phyloP scores from a whole-genome alignment of 352 stramenopile genomes.

The Pythium rhizo-oryzae region DNA sequence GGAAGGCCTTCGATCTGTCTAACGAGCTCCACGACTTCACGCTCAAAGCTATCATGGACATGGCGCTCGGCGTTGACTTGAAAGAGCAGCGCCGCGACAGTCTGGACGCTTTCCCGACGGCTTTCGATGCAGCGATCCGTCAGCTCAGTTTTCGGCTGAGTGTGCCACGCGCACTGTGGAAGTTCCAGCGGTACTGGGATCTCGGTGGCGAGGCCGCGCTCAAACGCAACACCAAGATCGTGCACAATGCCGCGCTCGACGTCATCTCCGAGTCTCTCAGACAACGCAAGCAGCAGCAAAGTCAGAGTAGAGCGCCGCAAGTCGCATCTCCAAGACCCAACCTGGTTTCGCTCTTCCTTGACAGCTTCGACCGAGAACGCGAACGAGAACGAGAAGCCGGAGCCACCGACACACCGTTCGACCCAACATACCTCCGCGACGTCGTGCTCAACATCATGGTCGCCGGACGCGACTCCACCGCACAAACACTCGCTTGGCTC shows the following conservation, averaged over 20 bases:
- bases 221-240: conserved; percentile 33
- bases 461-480: conserved; percentile 78
- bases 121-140: conserved; percentile 53
- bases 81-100: conserved; percentile 28
- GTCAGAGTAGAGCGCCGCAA: no score
- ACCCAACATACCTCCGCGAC: conserved; percentile 55
- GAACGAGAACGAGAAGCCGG: no score
- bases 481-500: conserved; percentile 74
- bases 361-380: conserved; percentile 18
- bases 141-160: conserved; percentile 42
- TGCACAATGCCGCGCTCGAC: conserved; percentile 41
- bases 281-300: not conserved
- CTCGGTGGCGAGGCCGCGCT: conserved; percentile 40
- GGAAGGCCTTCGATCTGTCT: conserved; percentile 39
- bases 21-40: conserved; percentile 57
- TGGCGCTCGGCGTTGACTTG: conserved; percentile 67
- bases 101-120: conserved; percentile 49
- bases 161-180: conserved; percentile 45
- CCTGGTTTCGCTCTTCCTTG: conserved; percentile 35
- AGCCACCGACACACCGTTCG: conserved; percentile 18
- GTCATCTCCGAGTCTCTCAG: conserved; percentile 48
- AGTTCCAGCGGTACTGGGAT: conserved; percentile 39
- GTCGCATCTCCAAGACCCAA: not conserved
- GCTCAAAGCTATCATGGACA: conserved; percentile 67
- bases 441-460: conserved; percentile 84